Conservation (phyloP, 768 basidiomycete species). For the Cantharellus cinnabarinus region DNA sequence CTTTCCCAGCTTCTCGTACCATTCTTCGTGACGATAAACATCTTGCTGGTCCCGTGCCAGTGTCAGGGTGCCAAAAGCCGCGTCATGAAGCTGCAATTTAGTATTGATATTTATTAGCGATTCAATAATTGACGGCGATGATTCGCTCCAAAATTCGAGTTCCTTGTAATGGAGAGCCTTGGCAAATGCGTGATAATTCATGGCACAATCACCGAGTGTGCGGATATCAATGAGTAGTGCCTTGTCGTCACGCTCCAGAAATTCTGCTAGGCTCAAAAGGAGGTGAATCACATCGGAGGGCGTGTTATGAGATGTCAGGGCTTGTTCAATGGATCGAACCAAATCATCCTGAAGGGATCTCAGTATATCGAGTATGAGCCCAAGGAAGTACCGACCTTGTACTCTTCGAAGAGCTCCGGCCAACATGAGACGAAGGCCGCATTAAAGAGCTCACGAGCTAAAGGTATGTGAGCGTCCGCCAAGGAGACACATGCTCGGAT, state of each 20-base stretch:
- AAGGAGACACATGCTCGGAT: constrained; percentile 87
- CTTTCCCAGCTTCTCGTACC: constrained; percentile 89
- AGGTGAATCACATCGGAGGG: constrained; percentile 82
- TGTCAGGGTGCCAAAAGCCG: constrained; percentile 88
- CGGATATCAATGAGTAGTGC: constrained; percentile 82
- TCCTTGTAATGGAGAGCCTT: constrained; percentile 99
- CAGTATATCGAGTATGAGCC: constrained; percentile 1
- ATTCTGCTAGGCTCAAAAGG: constrained; percentile 84
- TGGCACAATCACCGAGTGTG: constrained; percentile 82
- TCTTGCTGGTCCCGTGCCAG: constrained; percentile 81
- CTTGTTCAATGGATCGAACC: constrained; percentile 70
- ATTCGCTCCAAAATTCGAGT: constrained; percentile 81
- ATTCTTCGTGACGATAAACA: constrained; percentile 84
- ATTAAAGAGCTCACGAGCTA: constrained; percentile 91
- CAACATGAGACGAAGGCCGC: constrained; percentile 97
- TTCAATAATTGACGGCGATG: constrained; percentile 73
- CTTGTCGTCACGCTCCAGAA: constrained; percentile 99
- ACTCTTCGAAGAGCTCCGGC: constrained; percentile 87
- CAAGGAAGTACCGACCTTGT: constrained; percentile 42
- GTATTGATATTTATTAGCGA: constrained; percentile 93
- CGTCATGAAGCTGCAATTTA: constrained; percentile 88
- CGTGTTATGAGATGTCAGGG: constrained; percentile 46
- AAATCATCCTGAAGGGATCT: constrained; percentile 57
- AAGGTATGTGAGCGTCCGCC: constrained; percentile 74
- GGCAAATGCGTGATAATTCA: constrained; percentile 85